phyloP scores from a whole-genome alignment of 345 rosid genomes.

The Citrus reticulata region DNA sequence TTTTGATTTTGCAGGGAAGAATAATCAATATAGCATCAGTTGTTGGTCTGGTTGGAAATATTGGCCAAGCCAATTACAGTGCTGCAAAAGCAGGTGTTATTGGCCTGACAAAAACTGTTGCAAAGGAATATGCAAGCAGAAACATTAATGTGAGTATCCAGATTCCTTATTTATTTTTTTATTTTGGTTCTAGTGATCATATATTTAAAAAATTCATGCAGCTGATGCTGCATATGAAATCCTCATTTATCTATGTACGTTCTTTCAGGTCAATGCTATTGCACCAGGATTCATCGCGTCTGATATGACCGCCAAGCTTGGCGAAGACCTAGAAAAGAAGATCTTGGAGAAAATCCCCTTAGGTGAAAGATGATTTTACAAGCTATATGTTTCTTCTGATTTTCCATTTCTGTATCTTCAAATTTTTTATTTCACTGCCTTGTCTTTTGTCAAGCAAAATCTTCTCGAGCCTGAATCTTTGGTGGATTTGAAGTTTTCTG shows the following conservation, averaged over 20 bases:
- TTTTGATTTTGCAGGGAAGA: conserved; percentile 59
- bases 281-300: conserved; percentile 97
- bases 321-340: conserved; percentile 89
- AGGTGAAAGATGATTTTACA: conserved; percentile 40
- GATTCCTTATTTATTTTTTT: not conserved
- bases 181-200: not conserved
- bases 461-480: not conserved
- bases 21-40: conserved; percentile 87
- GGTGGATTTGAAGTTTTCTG: not conserved
- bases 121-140: conserved; percentile 90
- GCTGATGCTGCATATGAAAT: not conserved
- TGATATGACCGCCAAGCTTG: conserved; percentile 93
- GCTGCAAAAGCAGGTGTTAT: conserved; percentile 99
- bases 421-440: not conserved
- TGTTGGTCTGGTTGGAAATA: conserved; percentile 92
- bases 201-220: not conserved
- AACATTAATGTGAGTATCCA: conserved; percentile 62
- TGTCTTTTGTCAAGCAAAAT: not conserved
- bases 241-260: conserved; percentile 6
- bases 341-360: conserved; percentile 79
- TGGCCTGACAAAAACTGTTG: conserved; percentile 79
- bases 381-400: not conserved
- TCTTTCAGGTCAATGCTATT: conserved; percentile 75
- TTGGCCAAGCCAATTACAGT: conserved; percentile 95
- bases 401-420: not conserved